Conservation (phyloP, 441 rosid genomes). For the Croton laevigatus region DNA sequence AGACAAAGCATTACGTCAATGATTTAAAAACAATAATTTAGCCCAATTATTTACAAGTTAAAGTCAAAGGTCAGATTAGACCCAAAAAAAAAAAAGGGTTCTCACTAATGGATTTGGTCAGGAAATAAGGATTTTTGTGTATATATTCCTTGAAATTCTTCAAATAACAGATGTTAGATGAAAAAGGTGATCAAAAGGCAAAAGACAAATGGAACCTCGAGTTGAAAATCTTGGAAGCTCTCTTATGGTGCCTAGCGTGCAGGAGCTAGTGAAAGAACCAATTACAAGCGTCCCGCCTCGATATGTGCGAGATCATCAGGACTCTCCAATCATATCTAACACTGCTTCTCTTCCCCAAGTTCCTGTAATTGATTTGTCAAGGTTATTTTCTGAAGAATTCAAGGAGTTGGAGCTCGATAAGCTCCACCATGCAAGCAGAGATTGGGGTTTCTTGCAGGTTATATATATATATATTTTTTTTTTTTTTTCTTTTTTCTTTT, state of each 20-base stretch:
- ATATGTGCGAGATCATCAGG: conserved; percentile 24
- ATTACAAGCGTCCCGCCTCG: conserved; percentile 19
- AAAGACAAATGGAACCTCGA: conserved; percentile 5
- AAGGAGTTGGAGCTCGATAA: conserved; percentile 19
- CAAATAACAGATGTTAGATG: too few species aligned
- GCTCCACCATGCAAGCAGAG: conserved; percentile 28
- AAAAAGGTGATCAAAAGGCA: neutral
- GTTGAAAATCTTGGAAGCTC: conserved; percentile 15
- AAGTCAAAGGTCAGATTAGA: too few species aligned
- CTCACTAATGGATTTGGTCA: too few species aligned
- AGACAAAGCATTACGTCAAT: too few species aligned
- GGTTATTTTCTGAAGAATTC: conserved; percentile 9
- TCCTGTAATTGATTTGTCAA: conserved; percentile 28
- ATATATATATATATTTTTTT: too few species aligned
- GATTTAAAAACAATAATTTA: too few species aligned
- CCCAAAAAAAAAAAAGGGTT: too few species aligned
- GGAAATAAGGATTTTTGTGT: too few species aligned
- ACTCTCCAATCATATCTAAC: neutral
- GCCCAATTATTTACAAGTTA: too few species aligned
- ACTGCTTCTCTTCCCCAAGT: conserved; percentile 4
- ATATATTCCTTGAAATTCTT: too few species aligned
- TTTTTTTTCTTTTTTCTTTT: too few species aligned
- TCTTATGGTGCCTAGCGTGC: conserved; percentile 26
- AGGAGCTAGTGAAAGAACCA: conserved; percentile 28
- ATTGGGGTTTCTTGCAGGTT: conserved; percentile 42